Conservation (phyloP, 2,329 filamentous ascomycete genomes). For the Ustulina deusta region DNA sequence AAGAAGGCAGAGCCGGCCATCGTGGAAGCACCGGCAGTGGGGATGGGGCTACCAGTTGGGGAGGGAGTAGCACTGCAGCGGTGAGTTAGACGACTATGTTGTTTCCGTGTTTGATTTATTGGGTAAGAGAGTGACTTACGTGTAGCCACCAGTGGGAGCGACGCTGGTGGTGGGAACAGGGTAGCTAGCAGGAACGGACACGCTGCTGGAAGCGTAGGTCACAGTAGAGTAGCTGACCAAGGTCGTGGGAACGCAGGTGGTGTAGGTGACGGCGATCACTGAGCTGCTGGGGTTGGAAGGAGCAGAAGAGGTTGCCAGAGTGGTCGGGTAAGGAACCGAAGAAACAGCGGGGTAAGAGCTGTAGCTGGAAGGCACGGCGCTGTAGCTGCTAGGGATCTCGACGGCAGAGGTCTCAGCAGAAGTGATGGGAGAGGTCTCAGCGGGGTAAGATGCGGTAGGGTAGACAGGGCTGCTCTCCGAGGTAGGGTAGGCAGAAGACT, state of each 20-base stretch:
- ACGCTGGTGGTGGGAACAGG: slow-evolving; percentile 46
- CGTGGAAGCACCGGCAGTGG: slow-evolving; percentile 64
- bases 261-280: slow-evolving; percentile 52
- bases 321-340: slow-evolving; percentile 43
- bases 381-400: slow-evolving; percentile 26
- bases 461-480: slow-evolving; percentile 11
- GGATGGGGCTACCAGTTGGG: slow-evolving; percentile 51
- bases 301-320: slow-evolving; percentile 40
- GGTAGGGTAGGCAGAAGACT: slow-evolving; percentile 15
- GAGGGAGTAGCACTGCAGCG: slow-evolving; percentile 51
- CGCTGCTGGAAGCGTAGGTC: slow-evolving; percentile 36
- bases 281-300: slow-evolving; percentile 63
- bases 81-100: slow-evolving; percentile 34
- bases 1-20: slow-evolving; percentile 66
- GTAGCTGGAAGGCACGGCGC: slow-evolving; percentile 40
- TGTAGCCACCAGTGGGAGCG: slow-evolving; percentile 48
- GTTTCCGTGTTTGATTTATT: neutral
- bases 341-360: slow-evolving; percentile 40
- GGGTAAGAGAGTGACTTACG: slow-evolving; percentile 30
- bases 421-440: neutral
- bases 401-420: slow-evolving; percentile 25
- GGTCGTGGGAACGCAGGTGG: slow-evolving; percentile 56
- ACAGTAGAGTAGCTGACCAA: slow-evolving; percentile 48
- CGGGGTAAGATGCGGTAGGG: slow-evolving; percentile 22
- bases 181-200: slow-evolving; percentile 38